Conservation (phyloP, 352 stramenopile genomes). For the Globisporangium okanoganense region DNA sequence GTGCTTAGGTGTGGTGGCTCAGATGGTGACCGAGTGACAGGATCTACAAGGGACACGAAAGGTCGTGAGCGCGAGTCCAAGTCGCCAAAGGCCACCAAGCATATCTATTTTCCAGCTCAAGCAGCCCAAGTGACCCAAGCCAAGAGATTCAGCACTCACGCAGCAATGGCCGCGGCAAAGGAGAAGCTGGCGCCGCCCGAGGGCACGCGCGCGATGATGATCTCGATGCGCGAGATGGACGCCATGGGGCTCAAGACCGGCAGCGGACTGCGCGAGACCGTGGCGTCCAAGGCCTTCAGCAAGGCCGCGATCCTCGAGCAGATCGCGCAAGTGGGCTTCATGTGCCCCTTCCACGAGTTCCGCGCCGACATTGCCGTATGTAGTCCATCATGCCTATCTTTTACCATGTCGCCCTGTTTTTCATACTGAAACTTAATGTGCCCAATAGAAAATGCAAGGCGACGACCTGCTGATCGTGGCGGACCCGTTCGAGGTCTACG, state of each 20-base stretch:
- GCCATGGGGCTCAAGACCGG: conserved; percentile 74
- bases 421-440: neutral
- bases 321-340: conserved; percentile 77
- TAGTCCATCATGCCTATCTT: neutral
- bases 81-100: neutral
- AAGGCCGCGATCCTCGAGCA: conserved; percentile 69
- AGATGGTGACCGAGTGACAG: neutral
- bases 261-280: conserved; percentile 69
- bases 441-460: conserved; percentile 49
- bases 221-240: conserved; percentile 86
- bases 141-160: too few relatives aligned
- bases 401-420: too few relatives aligned
- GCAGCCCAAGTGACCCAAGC: too few relatives aligned
- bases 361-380: conserved; percentile 13
- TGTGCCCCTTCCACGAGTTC: conserved; percentile 68
- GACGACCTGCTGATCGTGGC: conserved; percentile 75
- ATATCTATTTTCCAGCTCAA: neutral
- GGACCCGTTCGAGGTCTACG: conserved; percentile 70
- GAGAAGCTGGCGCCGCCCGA: conserved; percentile 52
- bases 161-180: neutral
- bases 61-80: neutral
- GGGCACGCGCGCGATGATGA: conserved; percentile 77
- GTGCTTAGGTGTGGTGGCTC: neutral
- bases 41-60: neutral
- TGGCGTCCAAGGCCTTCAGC: conserved; percentile 66